These are phyloP conservation scores for Cardamine occulta DNA, from an alignment of 345 rosid species.

Conservation along the genomic window DNA sequence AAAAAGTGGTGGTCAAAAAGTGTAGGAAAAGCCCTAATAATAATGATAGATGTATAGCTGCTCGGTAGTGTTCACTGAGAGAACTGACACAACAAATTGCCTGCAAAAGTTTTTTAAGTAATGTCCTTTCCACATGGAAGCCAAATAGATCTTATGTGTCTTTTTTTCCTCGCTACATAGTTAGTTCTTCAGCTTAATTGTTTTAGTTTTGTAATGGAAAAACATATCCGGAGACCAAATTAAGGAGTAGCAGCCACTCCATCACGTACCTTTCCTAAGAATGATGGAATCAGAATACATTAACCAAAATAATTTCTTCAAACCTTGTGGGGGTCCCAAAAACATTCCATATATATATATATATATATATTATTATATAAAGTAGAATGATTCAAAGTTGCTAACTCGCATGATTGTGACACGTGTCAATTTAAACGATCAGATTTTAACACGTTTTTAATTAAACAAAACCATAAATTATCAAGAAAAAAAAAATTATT, in stretches of 20 bases:
- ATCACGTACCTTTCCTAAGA: too few species aligned
- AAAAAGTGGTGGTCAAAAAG: background rate
- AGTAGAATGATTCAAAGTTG: too few species aligned
- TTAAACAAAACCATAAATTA: too few species aligned
- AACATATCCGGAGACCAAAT: slow-evolving; percentile 1
- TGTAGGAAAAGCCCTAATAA: background rate
- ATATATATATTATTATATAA: too few species aligned
- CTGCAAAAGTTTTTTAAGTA: slow-evolving; percentile 18
- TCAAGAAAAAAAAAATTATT: too few species aligned
- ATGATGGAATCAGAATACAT: too few species aligned
- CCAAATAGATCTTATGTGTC: background rate
- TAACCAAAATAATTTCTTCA: too few species aligned
- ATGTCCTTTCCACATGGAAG: slow-evolving; percentile 22
- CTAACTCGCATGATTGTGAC: too few species aligned
- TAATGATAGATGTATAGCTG: background rate
- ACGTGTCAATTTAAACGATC: too few species aligned
- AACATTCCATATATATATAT: too few species aligned
- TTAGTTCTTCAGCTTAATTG: background rate
- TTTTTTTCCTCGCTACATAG: background rate
- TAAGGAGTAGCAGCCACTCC: background rate
- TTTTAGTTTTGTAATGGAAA: background rate
- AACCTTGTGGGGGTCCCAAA: too few species aligned
- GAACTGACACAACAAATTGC: slow-evolving; percentile 24
- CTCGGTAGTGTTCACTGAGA: slow-evolving; percentile 7
- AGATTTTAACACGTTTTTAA: too few species aligned